phyloP scores from a whole-genome alignment of 345 rosid species.

The Eucalyptus cloeziana region DNA sequence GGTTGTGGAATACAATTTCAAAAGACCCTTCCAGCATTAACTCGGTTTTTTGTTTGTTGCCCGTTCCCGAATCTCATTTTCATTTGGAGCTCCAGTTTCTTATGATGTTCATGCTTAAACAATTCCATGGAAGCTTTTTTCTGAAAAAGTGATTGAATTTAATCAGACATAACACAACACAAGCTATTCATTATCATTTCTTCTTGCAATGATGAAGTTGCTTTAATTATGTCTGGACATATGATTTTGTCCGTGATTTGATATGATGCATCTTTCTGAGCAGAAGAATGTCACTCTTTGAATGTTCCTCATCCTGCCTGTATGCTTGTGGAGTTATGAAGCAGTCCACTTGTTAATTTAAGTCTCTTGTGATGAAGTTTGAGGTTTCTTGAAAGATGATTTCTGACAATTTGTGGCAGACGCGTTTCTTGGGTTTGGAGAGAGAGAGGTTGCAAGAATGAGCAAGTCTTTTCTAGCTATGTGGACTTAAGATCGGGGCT shows the following conservation, averaged over 20 bases:
- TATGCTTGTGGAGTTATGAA: background rate
- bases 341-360: too few relatives aligned
- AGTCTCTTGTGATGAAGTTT: background rate
- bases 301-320: background rate
- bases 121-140: background rate
- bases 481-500: background rate
- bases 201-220: slow-evolving; percentile 39
- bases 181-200: background rate
- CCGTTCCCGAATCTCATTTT: background rate
- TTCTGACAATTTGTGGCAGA: background rate
- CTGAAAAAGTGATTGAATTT: background rate
- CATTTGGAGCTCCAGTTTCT: background rate
- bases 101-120: background rate
- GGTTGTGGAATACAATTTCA: background rate
- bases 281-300: background rate
- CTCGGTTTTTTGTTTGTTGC: background rate
- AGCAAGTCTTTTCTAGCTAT: background rate
- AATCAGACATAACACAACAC: background rate
- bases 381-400: background rate
- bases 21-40: background rate
- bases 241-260: slow-evolving; percentile 33
- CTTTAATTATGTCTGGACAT: slow-evolving; percentile 55
- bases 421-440: background rate
- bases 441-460: background rate
- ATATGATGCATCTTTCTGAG: slow-evolving; percentile 42